Conservation (phyloP, 192 early-diverging fungal genomes). For the Physocladia obscura region DNA sequence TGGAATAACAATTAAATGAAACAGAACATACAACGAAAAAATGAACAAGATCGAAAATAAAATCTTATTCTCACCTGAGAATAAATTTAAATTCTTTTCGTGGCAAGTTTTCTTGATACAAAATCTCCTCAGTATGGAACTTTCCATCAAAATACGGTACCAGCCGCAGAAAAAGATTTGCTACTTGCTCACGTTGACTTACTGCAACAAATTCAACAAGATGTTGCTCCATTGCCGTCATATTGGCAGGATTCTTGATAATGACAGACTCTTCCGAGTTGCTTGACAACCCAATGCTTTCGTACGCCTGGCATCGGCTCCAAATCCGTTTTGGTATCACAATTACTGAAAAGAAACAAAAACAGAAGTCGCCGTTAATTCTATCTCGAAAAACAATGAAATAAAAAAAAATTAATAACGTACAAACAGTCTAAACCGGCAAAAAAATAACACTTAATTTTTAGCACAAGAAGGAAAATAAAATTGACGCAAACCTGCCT, state of each 20-base stretch:
- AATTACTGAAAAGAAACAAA: background rate
- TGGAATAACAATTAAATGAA: too few species aligned
- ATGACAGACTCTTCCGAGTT: background rate
- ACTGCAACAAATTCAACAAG: constrained; percentile 51
- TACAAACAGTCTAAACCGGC: background rate
- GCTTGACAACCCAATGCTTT: too few species aligned
- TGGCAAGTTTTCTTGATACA: constrained; percentile 61
- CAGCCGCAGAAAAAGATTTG: constrained; percentile 60
- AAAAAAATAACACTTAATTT: constrained; percentile 1
- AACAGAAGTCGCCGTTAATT: too few species aligned
- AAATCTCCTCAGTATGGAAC: constrained; percentile 77
- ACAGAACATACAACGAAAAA: too few species aligned
- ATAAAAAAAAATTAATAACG: background rate
- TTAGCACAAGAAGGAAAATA: background rate
- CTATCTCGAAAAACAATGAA: too few species aligned
- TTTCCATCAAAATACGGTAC: constrained; percentile 76
- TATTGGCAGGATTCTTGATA: background rate
- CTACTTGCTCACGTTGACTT: constrained; percentile 56
- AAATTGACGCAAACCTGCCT: constrained; percentile 67
- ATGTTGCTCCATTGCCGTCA: constrained; percentile 43
- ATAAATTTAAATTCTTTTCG: constrained; percentile 41
- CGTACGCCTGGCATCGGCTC: too few species aligned
- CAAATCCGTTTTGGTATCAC: constrained; percentile 8
- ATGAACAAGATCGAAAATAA: too few species aligned
- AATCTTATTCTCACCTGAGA: too few species aligned